Percentiles rank a stretch among this genome's conserved stretches.
These are phyloP conservation scores for Nigrograna mackinnonii DNA, from an alignment of 2,329 filamentous ascomycete genomes.

Conservation along the genomic window DNA sequence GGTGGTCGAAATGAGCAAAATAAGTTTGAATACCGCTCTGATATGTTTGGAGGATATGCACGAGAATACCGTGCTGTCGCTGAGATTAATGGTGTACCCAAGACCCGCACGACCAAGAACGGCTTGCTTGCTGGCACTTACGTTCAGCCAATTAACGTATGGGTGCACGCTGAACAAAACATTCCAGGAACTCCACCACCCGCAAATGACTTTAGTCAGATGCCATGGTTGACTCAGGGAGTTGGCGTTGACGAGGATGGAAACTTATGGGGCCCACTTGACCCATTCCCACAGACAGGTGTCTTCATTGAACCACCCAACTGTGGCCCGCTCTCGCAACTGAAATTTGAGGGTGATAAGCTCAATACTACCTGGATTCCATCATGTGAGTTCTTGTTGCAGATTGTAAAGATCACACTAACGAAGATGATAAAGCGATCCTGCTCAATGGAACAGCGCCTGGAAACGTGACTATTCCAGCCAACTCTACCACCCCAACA, in stretches of 20 bases:
- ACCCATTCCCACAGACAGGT: constrained; percentile 25
- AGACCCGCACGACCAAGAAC: constrained; percentile 31
- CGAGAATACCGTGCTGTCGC: constrained; percentile 39
- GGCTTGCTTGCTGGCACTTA: constrained; percentile 39
- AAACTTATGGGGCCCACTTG: constrained; percentile 31
- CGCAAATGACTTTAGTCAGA: constrained; percentile 18
- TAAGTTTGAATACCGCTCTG: constrained; percentile 37
- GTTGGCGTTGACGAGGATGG: constrained; percentile 9
- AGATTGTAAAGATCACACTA: neutral
- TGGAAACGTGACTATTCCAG: neutral
- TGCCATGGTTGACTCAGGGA: constrained; percentile 26
- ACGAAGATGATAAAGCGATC: neutral
- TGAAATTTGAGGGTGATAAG: constrained; percentile 2
- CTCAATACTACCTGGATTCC: constrained; percentile 4
- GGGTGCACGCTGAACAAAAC: constrained; percentile 40
- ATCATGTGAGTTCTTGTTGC: constrained; percentile 1
- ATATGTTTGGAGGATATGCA: constrained; percentile 25
- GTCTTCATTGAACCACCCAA: constrained; percentile 5
- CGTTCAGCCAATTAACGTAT: constrained; percentile 41
- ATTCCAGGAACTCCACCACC: constrained; percentile 30
- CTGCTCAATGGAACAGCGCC: constrained; percentile 2
- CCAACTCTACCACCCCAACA: neutral
- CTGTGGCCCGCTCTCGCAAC: neutral
- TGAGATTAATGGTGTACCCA: constrained; percentile 14
- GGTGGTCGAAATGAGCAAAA: constrained; percentile 27